Percentiles rank a stretch among this genome's conserved stretches.
Conservation (phyloP, 805 yeast species). For the Wickerhamomyces ciferrii region DNA sequence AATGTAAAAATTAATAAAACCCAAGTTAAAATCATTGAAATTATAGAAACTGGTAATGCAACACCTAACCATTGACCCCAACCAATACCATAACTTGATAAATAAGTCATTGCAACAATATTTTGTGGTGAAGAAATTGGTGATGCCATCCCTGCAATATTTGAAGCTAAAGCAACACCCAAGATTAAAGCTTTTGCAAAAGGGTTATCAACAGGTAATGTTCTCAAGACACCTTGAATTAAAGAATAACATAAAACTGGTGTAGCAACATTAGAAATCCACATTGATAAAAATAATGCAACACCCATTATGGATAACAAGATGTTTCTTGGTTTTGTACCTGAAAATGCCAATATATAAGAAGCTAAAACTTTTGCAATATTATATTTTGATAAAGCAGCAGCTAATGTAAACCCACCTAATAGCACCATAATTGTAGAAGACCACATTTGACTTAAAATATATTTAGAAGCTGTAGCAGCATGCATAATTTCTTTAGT, state of each 20-base stretch:
- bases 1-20: slow-evolving; percentile 53
- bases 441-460: slow-evolving; percentile 88
- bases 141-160: slow-evolving; percentile 93
- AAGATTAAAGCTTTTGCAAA: slow-evolving; percentile 80
- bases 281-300: slow-evolving; percentile 81
- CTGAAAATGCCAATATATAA: slow-evolving; percentile 69
- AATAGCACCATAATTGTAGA: slow-evolving; percentile 83
- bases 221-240: slow-evolving; percentile 78
- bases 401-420: slow-evolving; percentile 93
- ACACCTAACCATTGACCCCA: slow-evolving; percentile 95
- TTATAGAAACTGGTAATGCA: slow-evolving; percentile 72
- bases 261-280: slow-evolving; percentile 96
- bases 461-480: slow-evolving; percentile 57
- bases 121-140: slow-evolving; percentile 97
- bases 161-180: slow-evolving; percentile 89
- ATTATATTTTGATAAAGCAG: slow-evolving; percentile 85
- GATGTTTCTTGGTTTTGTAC: slow-evolving; percentile 76
- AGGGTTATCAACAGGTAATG: slow-evolving; percentile 70
- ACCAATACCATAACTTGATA: slow-evolving; percentile 57
- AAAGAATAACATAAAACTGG: slow-evolving; percentile 89
- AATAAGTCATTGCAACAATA: slow-evolving; percentile 78
- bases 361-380: slow-evolving; percentile 90
- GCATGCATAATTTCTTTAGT: slow-evolving; percentile 53
- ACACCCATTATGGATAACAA: slow-evolving; percentile 78
- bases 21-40: slow-evolving; percentile 67